These are phyloP conservation scores for Marasmius tenuissimus DNA, from an alignment of 1,284 basidiomycete genomes.

Conservation along the genomic window DNA sequence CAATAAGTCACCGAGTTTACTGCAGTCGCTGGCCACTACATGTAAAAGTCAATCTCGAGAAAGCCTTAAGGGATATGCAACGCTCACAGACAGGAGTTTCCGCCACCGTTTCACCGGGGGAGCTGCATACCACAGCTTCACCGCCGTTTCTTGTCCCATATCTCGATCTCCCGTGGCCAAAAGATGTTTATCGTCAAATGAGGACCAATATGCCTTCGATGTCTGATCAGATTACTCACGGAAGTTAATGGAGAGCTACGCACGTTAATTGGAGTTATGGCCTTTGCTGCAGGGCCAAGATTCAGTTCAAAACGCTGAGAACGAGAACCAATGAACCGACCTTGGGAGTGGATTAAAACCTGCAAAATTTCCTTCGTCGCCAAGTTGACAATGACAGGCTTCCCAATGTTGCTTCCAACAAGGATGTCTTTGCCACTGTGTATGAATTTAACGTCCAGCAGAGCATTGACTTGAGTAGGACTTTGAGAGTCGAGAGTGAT, in stretches of 20 bases:
- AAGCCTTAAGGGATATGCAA: neutral
- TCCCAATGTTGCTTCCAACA: neutral
- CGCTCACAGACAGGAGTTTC: neutral
- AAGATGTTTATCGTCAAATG: neutral
- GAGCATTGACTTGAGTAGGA: neutral
- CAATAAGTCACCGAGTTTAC: neutral
- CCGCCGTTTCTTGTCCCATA: neutral
- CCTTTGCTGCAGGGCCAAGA: neutral
- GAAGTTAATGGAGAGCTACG: neutral
- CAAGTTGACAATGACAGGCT: neutral
- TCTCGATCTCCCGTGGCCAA: neutral
- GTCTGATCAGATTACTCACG: neutral
- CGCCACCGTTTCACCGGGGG: neutral
- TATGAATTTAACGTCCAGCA: neutral
- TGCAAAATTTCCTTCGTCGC: neutral
- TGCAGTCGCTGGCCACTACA: neutral
- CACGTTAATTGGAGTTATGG: neutral
- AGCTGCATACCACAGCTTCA: neutral
- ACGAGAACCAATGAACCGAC: neutral
- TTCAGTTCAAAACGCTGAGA: neutral
- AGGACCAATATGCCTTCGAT: neutral
- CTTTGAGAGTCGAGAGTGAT: neutral
- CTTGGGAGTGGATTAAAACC: neutral
- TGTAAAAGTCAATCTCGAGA: neutral
- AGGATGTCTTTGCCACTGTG: neutral